A percentile compares a stretch with the other conserved stretches of the same genome.
Conservation (phyloP, 768 basidiomycete species). For the Hysterangium stoloniferum region DNA sequence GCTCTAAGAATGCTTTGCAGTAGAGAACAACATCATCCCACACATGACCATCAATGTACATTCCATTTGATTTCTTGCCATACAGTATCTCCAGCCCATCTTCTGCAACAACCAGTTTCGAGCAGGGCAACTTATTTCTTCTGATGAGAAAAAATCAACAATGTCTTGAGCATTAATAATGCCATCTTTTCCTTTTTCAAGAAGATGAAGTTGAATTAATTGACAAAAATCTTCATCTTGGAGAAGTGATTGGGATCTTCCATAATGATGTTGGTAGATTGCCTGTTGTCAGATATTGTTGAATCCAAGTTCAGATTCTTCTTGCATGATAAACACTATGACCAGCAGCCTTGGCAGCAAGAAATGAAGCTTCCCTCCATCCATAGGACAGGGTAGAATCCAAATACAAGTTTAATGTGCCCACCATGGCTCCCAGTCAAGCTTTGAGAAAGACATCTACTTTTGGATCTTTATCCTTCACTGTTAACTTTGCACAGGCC, state of each 20-base stretch:
- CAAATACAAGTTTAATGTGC: slow-evolving; percentile 29
- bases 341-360: slow-evolving; percentile 23
- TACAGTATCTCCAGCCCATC: slow-evolving; percentile 13
- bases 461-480: slow-evolving; percentile 23
- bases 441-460: slow-evolving; percentile 24
- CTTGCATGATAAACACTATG: slow-evolving; percentile 22
- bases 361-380: slow-evolving; percentile 28
- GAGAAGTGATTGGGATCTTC: slow-evolving; percentile 7
- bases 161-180: slow-evolving; percentile 11
- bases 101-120: slow-evolving; percentile 13
- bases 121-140: slow-evolving; percentile 5
- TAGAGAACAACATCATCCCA: slow-evolving; percentile 15
- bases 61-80: slow-evolving; percentile 8
- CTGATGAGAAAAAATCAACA: slow-evolving; percentile 10
- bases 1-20: not conserved
- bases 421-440: slow-evolving; percentile 26
- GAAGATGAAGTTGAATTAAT: slow-evolving; percentile 11
- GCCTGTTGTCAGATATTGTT: not conserved
- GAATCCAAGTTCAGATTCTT: slow-evolving; percentile 24
- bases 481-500: slow-evolving; percentile 16
- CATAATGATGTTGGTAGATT: slow-evolving; percentile 7
- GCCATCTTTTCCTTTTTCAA: slow-evolving; percentile 4
- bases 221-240: slow-evolving; percentile 10
- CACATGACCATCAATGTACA: slow-evolving; percentile 17
- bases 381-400: slow-evolving; percentile 23